Evolutionary conservation across 208 protist species (phyloP), one percentile per base, ranked within the genome.

Genomic region (Wallacemonas sp.): DNA sequence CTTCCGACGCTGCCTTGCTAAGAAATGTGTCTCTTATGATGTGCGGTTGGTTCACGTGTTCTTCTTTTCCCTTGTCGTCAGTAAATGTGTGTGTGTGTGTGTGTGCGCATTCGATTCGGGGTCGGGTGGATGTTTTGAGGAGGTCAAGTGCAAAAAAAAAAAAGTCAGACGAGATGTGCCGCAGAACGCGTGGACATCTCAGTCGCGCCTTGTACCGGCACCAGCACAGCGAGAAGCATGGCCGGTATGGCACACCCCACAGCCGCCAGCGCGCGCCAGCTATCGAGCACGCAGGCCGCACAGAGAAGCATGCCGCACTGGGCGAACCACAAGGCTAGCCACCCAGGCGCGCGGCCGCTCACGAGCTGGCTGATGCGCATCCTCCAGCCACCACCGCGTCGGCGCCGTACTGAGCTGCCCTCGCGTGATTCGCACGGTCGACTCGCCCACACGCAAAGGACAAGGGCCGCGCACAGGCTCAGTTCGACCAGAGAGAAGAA

Each of bases 401-500:
- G 36, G 10, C 0, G 36, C 14, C 36, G 7, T 16, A 16, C 36
- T 7, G 36, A 0, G 0, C n/a, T 12, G 10, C 16, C 8, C 12
- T 18, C 12, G 44, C n/a, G 12, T 22, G n/a, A 16, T 22, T 0
- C 44, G n/a, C 22, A 16, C 12, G 7, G 44, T 10, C n/a, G 16
- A 50, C 16, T 5, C 48, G 31, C n/a, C 18, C 31, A 33, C 31
- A 59, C 52, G 31, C 11, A 42, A 4, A n/a, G 4, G 31, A 10
- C 52, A 25, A 80, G 23, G 4, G 65, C 36, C 7, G 69, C n/a
- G 48, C 66, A 49, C 16, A 81, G 61, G 18, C 63, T 31, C 20
- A 69, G 8, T 36, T 81, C 70, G 1, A 42, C 25, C 26, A 61
- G 4, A 41, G 23, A 18, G 20, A 42, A 57, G 16, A 20, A 38